Evolutionary conservation across 805 yeast species (phyloP), one percentile per base, ranked within the genome.

Genomic region (Kregervanrija fluxuum): DNA sequence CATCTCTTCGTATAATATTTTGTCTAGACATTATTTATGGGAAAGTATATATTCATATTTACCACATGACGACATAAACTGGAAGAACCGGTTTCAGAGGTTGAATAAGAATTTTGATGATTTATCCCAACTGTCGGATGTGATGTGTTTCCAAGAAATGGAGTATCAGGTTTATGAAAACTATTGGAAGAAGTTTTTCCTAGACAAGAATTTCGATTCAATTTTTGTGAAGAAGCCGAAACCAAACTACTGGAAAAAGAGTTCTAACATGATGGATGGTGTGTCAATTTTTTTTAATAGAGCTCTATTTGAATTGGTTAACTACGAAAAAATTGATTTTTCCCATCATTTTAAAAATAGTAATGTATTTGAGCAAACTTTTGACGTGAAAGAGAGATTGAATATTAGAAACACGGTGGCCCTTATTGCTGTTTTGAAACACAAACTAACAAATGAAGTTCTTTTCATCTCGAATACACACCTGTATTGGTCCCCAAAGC

Each of bases 391-490:
- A 9, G 50, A 64, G 8, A 60, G 78, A 28, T 61, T 74, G 8
- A 54, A 65, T 12, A 59, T 62, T 33, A 63, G 80, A 52, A 79
- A 80, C 54, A 82, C 81, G 30, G 84, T 80, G 3, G 81, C 77
- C 3, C 46, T 77, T 2, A 60, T 79, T n/a, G 64, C 73, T 5
- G 71, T 72, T 11, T 55, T 79, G 34, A 59, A 63, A 44, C 84
- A 79, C 53, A 62, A 58, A 41, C 51, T 45, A 1, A 67, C 77
- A 0, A 59, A 63, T 10, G 62, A 69, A 32, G 51, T 59, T 3
- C 54, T 79, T 3, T 71, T 75, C 35, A 67, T 77, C 2, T 63
- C 79, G n/a, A 79, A 77, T 48, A 79, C 84, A 0, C 85, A 79
- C 56, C 59, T 79, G 9, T 79, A 79, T 53, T 79, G 85, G 85